Base-by-base conservation (phyloP, 2,329 filamentous ascomycete genomes). In the Penicillium occitanis region DNA sequence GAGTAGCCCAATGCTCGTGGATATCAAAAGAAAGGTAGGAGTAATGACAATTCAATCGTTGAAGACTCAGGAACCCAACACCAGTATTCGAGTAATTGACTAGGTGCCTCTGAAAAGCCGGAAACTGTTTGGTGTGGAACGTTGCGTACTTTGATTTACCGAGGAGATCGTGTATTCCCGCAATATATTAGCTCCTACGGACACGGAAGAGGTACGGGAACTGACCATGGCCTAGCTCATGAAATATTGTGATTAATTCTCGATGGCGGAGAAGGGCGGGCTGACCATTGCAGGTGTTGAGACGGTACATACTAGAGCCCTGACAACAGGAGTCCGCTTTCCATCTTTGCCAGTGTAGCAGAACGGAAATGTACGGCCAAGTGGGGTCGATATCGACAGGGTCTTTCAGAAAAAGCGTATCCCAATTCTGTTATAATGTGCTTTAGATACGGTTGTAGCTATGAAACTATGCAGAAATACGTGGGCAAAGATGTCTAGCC, bases 21-120 rank as follows among this genome's bases (percentile, higher is more conserved):
- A 22, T 14, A 33, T 57, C 3, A 5, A 8, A n/a, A 22, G 33
- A 40, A 19, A 57, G 30, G 5, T 57, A 40, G 30, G 53, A 57
- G n/a, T 40, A 57, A 40, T 57, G 53, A 57, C 53, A 57, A 19
- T n/a, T 40, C 2, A 57, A 17, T 40, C 30, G 30, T 37, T 5
- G 5, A 14, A 57, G 53, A 14, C 33, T 57, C 53, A 4, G 53
- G 53, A 57, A 57, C 53, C 53, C 53, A 57, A 13, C 53, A 57
- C 33, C 53, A 57, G 33, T 57, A 57, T 13, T 57, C 53, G 3
- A 57, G n/a, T 40, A 57, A 14, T 13, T 57, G 53, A 37, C 53
- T 57, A 2, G 33, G 53, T 0, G 53, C 53, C 13, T 57, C 53
- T 22, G 33, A 8, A 13, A 57, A 57, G 13, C 25, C 53, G 5